Evolutionary conservation across 306 rosid species (phyloP).

Genomic region (Sphenostylis stenocarpa): DNA sequence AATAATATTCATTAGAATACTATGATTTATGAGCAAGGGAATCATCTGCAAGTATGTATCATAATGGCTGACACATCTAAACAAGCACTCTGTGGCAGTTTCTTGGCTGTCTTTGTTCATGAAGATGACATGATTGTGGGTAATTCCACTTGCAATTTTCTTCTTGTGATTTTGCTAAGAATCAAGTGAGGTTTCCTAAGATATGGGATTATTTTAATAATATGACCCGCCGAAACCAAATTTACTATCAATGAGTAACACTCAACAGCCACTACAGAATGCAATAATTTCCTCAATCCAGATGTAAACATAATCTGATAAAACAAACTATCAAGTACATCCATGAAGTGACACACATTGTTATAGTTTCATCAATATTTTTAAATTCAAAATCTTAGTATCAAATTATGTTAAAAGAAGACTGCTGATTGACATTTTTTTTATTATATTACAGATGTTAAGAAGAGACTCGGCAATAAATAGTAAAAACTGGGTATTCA

Average conservation of each 20-base stretch:
- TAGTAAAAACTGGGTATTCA: too few species aligned
- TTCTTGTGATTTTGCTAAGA: conserved; percentile 18
- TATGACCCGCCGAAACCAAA: conserved; percentile 39
- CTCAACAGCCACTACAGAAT: background rate
- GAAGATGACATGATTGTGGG: conserved; percentile 28
- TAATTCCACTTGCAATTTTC: conserved; percentile 31
- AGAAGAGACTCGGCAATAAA: too few species aligned
- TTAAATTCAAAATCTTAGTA: too few species aligned
- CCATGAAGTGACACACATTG: too few species aligned
- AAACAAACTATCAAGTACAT: too few species aligned
- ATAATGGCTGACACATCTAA: conserved; percentile 29
- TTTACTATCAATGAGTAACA: conserved; percentile 16
- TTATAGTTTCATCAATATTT: too few species aligned
- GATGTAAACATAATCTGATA: background rate
- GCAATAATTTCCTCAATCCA: too few species aligned
- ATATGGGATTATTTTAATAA: conserved; percentile 41
- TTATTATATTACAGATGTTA: too few species aligned
- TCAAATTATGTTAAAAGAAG: too few species aligned
- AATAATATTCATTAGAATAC: conserved; percentile 23
- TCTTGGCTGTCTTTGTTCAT: conserved; percentile 23
- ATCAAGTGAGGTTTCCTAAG: conserved; percentile 33
- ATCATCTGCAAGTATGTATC: conserved; percentile 21
- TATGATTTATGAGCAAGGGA: conserved; percentile 24
- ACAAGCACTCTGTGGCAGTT: conserved; percentile 14
- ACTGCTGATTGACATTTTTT: too few species aligned